phyloP scores from a whole-genome alignment of 306 rosid species.

The Prunus padus region DNA sequence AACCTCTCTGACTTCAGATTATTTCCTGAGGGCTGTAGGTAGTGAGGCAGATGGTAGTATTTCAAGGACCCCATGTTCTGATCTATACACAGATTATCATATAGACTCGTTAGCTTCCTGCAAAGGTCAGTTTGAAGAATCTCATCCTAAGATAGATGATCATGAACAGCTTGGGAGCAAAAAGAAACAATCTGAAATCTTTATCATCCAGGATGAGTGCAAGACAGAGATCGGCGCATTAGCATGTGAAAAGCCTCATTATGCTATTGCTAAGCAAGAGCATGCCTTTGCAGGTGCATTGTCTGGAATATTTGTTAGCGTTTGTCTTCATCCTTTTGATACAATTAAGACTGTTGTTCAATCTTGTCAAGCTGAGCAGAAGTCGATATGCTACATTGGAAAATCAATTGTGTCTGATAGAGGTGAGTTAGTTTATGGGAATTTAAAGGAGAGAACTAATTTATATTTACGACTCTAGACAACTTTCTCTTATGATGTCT shows the following conservation, averaged over 20 bases:
- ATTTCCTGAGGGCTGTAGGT: constrained; percentile 40
- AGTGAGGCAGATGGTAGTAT: constrained; percentile 26
- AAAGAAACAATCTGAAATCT: constrained; percentile 32
- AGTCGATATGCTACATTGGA: constrained; percentile 70
- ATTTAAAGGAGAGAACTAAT: constrained; percentile 4
- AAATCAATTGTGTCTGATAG: constrained; percentile 84
- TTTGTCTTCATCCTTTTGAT: constrained; percentile 92
- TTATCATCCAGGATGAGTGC: constrained; percentile 30
- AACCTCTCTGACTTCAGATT: constrained; percentile 52
- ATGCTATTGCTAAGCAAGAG: constrained; percentile 59
- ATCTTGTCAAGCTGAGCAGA: constrained; percentile 66
- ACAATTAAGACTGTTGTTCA: constrained; percentile 89
- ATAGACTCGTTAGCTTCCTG: constrained; percentile 33
- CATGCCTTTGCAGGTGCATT: constrained; percentile 97
- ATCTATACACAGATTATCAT: constrained; percentile 43
- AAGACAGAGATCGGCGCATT: constrained; percentile 33
- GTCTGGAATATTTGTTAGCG: constrained; percentile 88
- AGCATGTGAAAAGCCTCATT: constrained; percentile 36
- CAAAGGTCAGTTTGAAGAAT: constrained; percentile 28
- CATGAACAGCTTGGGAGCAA: constrained; percentile 40
- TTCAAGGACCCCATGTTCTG: constrained; percentile 33
- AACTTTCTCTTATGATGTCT: constrained; percentile 17
- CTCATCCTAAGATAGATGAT: constrained; percentile 33
- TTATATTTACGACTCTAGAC: constrained; percentile 17
- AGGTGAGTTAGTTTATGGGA: constrained; percentile 52